Evolutionary conservation across 495 filamentous ascomycete genomes (phyloP).

Genomic region (Zalerion maritima): DNA sequence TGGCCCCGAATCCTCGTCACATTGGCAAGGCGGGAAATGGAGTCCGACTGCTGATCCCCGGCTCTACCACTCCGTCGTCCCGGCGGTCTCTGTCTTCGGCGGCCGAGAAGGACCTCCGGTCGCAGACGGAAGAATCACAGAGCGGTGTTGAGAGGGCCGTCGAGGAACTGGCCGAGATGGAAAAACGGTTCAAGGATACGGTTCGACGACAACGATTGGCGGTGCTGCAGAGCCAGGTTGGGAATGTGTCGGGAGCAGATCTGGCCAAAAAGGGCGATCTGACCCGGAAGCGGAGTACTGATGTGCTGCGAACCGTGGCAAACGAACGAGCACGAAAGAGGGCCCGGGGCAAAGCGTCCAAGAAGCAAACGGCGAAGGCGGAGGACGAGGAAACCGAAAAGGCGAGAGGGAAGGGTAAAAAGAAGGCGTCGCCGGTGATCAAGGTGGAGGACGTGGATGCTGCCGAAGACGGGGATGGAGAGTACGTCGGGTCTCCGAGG

Average conservation of each 20-base stretch:
- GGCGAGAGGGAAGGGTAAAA: constrained; percentile 3
- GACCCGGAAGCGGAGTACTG: constrained; percentile 5
- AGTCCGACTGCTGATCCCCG: no score
- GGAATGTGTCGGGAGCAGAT: background rate
- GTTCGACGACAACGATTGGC: constrained; percentile 14
- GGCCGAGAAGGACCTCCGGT: no score
- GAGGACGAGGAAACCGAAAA: constrained; percentile 8
- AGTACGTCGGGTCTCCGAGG: constrained; percentile 8
- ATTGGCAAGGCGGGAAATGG: no score
- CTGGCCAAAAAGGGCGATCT: constrained; percentile 3
- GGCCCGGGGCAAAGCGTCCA: background rate
- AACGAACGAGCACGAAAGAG: background rate
- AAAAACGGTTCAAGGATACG: constrained; percentile 10
- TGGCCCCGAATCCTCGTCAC: no score
- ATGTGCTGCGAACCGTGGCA: constrained; percentile 3
- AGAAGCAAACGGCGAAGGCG: background rate
- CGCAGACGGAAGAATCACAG: no score
- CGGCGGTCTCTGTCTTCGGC: no score
- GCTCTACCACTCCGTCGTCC: no score
- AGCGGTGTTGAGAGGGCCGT: constrained; percentile 6
- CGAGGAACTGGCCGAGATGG: constrained; percentile 15
- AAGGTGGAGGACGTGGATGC: constrained; percentile 25
- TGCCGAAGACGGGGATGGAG: constrained; percentile 15
- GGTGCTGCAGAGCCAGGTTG: constrained; percentile 10
- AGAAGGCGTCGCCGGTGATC: constrained; percentile 12